Evolutionary conservation across 345 rosid species (phyloP).

Genomic region (Bruguiera parviflora): DNA sequence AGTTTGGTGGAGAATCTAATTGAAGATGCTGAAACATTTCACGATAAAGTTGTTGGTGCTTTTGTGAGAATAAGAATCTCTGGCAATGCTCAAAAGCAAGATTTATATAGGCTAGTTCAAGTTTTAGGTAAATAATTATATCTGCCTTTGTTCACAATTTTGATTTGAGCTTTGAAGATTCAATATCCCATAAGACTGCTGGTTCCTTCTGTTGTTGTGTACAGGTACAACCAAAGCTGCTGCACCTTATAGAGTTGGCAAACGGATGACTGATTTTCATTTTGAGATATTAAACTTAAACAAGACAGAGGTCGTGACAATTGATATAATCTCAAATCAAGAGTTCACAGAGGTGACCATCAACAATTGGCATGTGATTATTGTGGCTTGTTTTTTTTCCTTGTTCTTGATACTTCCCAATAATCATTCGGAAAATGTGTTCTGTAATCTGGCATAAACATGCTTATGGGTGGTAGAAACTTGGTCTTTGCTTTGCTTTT

Average conservation of each 20-base stretch:
- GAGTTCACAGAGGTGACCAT: constrained; percentile 89
- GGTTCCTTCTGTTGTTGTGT: constrained; percentile 14
- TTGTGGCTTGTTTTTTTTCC: background rate
- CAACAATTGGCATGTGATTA: background rate
- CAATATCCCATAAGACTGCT: background rate
- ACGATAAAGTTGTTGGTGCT: constrained; percentile 77
- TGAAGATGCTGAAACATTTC: constrained; percentile 69
- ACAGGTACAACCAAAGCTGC: constrained; percentile 86
- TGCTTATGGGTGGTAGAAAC: background rate
- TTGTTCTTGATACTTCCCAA: background rate
- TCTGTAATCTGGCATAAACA: no score
- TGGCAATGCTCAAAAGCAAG: constrained; percentile 92
- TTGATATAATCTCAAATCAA: constrained; percentile 96
- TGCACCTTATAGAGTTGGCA: constrained; percentile 87
- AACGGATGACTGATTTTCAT: constrained; percentile 61
- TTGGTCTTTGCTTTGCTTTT: background rate
- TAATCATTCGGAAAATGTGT: background rate
- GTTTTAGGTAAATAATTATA: constrained; percentile 65
- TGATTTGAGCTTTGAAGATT: background rate
- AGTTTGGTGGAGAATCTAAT: constrained; percentile 82
- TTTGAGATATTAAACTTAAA: constrained; percentile 84
- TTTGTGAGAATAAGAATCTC: constrained; percentile 94
- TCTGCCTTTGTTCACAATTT: constrained; percentile 9
- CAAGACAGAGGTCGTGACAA: constrained; percentile 81
- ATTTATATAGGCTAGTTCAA: constrained; percentile 92